A percentile compares a stretch with the other conserved stretches of the same genome.
Conservation (phyloP, 179 eudicot genomes). For the Spinacia oleracea region DNA sequence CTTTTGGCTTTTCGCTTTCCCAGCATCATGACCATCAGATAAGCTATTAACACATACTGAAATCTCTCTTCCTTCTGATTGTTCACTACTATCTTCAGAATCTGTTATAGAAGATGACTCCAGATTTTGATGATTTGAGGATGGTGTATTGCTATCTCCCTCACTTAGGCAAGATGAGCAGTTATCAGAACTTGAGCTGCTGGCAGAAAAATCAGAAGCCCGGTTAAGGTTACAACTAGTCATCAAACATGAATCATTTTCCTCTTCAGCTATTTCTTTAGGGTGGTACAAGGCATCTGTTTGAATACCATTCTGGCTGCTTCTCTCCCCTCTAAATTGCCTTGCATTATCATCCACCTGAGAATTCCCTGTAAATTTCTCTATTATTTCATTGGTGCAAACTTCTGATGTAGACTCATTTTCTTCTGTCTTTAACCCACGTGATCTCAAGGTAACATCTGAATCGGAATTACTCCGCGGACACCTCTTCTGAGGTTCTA, state of each 20-base stretch:
- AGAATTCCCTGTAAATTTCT: conserved; percentile 30
- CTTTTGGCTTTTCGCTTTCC: conserved; percentile 31
- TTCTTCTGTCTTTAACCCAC: conserved; percentile 43
- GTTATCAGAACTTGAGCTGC: conserved; percentile 80
- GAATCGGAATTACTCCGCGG: conserved; percentile 70
- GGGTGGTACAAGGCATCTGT: conserved; percentile 27
- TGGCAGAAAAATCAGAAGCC: conserved; percentile 48
- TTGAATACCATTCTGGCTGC: conserved; percentile 23
- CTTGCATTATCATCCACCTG: conserved; percentile 27
- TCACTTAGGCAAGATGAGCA: conserved; percentile 90
- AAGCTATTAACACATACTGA: conserved; percentile 32
- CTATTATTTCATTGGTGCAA: conserved; percentile 35
- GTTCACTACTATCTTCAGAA: conserved; percentile 78
- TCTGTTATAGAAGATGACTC: conserved; percentile 78
- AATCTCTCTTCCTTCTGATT: conserved; percentile 58
- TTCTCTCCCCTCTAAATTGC: conserved; percentile 24
- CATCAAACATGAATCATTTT: conserved; percentile 34
- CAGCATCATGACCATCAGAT: conserved; percentile 36
- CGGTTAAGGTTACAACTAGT: conserved; percentile 37
- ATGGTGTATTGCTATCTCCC: conserved; percentile 68
- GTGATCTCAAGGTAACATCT: conserved; percentile 56
- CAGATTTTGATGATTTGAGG: conserved; percentile 56
- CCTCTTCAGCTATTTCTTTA: conserved; percentile 43
- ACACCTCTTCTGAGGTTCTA: conserved; percentile 75
- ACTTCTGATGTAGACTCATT: conserved; percentile 38